These are phyloP conservation scores for Aspergillus biplanus DNA, from an alignment of 495 filamentous ascomycete species.

Conservation along the genomic window DNA sequence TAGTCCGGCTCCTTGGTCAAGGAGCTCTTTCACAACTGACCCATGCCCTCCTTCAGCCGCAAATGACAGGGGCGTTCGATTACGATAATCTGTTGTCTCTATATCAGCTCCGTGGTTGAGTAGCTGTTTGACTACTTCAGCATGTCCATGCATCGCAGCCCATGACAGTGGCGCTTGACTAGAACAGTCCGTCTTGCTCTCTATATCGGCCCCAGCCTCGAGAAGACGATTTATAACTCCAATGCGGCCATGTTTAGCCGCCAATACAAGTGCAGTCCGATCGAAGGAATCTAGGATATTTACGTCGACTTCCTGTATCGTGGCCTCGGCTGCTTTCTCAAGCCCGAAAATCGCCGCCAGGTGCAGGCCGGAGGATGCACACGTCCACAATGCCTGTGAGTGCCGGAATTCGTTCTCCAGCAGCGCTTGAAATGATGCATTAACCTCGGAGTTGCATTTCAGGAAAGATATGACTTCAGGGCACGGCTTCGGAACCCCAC, in stretches of 20 bases:
- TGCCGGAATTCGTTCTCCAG: background rate
- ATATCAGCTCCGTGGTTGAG: constrained; percentile 1
- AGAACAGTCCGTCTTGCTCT: constrained; percentile 10
- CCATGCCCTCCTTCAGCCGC: constrained; percentile 24
- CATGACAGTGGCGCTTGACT: constrained; percentile 28
- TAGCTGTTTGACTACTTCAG: background rate
- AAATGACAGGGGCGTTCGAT: constrained; percentile 18
- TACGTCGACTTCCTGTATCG: background rate
- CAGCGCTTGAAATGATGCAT: background rate
- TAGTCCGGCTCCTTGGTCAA: background rate
- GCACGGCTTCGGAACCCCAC: background rate
- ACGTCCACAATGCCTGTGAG: background rate
- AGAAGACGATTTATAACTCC: constrained; percentile 25
- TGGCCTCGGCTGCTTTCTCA: background rate
- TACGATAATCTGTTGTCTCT: constrained; percentile 2
- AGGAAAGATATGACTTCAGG: background rate
- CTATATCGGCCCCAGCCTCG: constrained; percentile 22
- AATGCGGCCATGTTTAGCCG: background rate
- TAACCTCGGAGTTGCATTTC: background rate
- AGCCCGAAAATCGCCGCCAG: background rate
- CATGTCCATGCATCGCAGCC: constrained; percentile 12
- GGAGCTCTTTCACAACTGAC: constrained; percentile 12
- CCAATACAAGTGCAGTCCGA: background rate
- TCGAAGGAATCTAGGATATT: background rate
- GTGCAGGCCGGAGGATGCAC: background rate